phyloP scores from a whole-genome alignment of 805 yeast genomes.

The Diddensiella caesifluorescens region DNA sequence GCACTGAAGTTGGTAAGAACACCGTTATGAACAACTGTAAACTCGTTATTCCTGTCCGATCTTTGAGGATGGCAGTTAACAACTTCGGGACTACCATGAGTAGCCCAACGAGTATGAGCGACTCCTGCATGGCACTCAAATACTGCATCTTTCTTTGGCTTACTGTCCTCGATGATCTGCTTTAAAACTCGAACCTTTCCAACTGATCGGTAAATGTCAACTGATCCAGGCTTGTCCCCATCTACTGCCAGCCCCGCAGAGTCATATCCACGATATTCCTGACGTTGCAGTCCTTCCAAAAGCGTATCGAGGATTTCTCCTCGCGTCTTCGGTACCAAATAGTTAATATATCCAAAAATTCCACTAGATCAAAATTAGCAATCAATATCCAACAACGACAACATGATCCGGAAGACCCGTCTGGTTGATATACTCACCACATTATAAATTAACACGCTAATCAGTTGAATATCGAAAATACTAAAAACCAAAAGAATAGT shows the following conservation, averaged over 20 bases:
- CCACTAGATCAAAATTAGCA: too few relatives aligned
- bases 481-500: too few relatives aligned
- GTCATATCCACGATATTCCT: constrained; percentile 98
- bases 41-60: constrained; percentile 77
- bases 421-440: too few relatives aligned
- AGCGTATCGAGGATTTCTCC: constrained; percentile 89
- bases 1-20: constrained; percentile 94
- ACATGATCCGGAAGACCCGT: too few relatives aligned
- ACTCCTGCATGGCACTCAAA: constrained; percentile 89
- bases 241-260: constrained; percentile 95
- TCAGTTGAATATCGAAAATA: too few relatives aligned
- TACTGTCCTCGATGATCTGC: constrained; percentile 44
- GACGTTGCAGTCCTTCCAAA: constrained; percentile 64
- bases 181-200: constrained; percentile 86
- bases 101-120: constrained; percentile 99
- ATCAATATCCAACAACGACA: too few relatives aligned
- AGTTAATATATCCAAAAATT: constrained; percentile 96
- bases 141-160: constrained; percentile 48
- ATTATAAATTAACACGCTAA: too few relatives aligned
- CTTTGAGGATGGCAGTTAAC: constrained; percentile 94
- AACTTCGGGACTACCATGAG: constrained; percentile 90
- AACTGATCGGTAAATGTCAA: constrained; percentile 70
- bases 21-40: constrained; percentile 95
- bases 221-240: constrained; percentile 72
- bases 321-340: constrained; percentile 82